Evolutionary conservation across 169 alveolate genomes (phyloP), one percentile per base, ranked within the genome.

Genomic region (Perkinsus chesapeaki): DNA sequence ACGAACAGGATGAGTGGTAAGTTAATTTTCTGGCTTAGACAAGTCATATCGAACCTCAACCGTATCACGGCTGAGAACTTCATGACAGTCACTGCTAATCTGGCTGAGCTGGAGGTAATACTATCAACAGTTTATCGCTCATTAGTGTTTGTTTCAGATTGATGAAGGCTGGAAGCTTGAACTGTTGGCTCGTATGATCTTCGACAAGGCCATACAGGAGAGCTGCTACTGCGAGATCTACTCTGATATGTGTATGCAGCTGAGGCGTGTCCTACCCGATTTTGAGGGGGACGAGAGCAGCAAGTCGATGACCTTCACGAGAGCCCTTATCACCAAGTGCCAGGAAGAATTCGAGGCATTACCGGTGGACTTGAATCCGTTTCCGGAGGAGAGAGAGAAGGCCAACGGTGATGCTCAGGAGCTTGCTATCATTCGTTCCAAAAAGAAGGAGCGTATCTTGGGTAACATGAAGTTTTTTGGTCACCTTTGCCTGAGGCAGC

Each of bases 191-290:
- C 96, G 95, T 92, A 95, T 95, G 91, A 96, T 97, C 27, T 93
- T 97, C 82, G 95, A 95, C 47, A 98, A 98, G 94, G 99, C 99
- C 19, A 98, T 97, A 36, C 94, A 96, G 73, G 99, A 97, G 92
- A 98, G 98, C 48, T 98, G 97, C 47, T 98, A 98, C 97, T 97
- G 98, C 19, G 99, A 98, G 93, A 98, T 98, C 99, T 98, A 98
- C 92, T 98, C 99, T 0, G 99, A 98, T 94, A 94, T 98, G 60
- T 97, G 98, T 95, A 94, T 93, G 94, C 94, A 82, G 5, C 92
- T 94, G 92, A 91, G 94, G 10, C 48, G 94, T 5, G 94, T 91
- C 16, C 92, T 93, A 39, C 92, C 93, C 12, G 93, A 91, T 31
- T 93, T 94, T 5, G 82, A 38, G 34, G 93, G 92, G 72, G 60